phyloP scores from a whole-genome alignment of 73 alveolate species.

The Effrenium voratum region DNA sequence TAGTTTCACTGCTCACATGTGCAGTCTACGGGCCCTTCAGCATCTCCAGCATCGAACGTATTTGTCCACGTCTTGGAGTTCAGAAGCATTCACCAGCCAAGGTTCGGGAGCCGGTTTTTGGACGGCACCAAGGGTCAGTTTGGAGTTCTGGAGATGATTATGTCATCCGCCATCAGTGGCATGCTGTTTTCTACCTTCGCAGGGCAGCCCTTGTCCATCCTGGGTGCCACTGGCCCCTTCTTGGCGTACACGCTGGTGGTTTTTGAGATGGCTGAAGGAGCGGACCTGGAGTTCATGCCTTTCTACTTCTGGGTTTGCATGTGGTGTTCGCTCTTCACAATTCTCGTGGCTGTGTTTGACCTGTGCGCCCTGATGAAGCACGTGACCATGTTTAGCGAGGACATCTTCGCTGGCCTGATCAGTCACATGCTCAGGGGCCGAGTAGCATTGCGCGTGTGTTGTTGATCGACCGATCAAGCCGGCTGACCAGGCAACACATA shows the following conservation, averaged over 20 bases:
- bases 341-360: conserved; percentile 24
- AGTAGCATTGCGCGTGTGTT: no score
- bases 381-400: conserved; percentile 13
- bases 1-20: no score
- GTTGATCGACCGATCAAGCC: no score
- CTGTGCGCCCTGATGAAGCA: conserved; percentile 3
- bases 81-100: no score
- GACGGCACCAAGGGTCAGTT: background rate
- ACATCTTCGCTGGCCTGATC: no score
- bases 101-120: background rate
- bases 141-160: background rate
- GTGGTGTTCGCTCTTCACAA: background rate
- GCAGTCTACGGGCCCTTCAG: no score
- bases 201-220: conserved; percentile 38
- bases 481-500: no score
- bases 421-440: no score
- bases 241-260: conserved; percentile 17
- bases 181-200: background rate
- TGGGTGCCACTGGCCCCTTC: conserved; percentile 31
- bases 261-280: background rate
- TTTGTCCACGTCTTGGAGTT: no score
- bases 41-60: no score
- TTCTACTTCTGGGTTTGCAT: conserved; percentile 21
- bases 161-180: background rate
- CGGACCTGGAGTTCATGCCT: conserved; percentile 35